Conservation (phyloP, 176 grass and related monocot species). For the Metroxylon sagu region DNA sequence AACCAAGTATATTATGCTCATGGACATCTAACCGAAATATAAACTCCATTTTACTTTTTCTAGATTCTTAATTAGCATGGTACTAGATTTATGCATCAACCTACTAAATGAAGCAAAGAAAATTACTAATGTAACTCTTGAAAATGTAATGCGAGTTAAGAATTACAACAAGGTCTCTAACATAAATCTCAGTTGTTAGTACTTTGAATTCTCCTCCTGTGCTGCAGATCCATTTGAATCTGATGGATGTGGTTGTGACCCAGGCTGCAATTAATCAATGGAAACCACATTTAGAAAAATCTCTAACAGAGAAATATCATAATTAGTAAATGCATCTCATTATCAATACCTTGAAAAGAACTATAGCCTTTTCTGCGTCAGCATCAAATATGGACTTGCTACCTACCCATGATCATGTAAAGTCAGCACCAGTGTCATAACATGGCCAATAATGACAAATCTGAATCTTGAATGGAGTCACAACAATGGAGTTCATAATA, state of each 20-base stretch:
- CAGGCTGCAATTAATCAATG: constrained; percentile 54
- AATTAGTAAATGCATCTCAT: not conserved
- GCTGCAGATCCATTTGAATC: constrained; percentile 45
- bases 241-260: constrained; percentile 30
- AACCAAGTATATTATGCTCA: too few relatives aligned
- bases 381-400: constrained; percentile 28
- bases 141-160: too few relatives aligned
- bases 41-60: too few relatives aligned
- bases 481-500: too few relatives aligned
- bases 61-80: too few relatives aligned
- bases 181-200: constrained; percentile 4
- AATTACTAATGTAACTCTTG: too few relatives aligned
- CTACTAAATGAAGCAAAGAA: too few relatives aligned
- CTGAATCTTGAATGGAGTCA: too few relatives aligned
- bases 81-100: too few relatives aligned
- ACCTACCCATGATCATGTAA: constrained; percentile 37
- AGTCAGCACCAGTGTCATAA: constrained; percentile 1
- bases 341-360: constrained; percentile 79
- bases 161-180: too few relatives aligned
- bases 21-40: too few relatives aligned
- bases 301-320: not conserved
- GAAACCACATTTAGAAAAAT: constrained; percentile 24
- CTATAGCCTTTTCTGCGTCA: constrained; percentile 72
- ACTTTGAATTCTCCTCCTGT: constrained; percentile 95
- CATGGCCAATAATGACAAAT: too few relatives aligned